Conservation (phyloP, 768 basidiomycete genomes). For the Rhodotorula taiwanensis region DNA sequence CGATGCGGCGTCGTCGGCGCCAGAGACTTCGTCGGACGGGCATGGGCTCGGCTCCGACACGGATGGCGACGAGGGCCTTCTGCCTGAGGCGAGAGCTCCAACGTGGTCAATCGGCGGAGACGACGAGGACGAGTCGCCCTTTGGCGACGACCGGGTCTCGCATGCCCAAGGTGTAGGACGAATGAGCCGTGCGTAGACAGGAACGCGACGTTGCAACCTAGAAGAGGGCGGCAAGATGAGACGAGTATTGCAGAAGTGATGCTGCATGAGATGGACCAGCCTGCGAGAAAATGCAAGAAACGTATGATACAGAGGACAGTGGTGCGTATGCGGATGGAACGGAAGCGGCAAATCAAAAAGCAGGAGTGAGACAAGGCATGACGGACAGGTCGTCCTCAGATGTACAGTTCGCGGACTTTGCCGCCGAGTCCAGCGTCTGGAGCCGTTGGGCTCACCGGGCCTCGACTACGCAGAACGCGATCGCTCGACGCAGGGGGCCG, state of each 20-base stretch:
- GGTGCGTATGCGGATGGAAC: no score
- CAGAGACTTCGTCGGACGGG: no score
- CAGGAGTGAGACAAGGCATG: no score
- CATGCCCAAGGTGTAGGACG: background rate
- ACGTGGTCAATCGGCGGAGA: background rate
- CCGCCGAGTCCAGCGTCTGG: background rate
- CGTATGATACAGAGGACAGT: no score
- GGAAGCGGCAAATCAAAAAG: background rate
- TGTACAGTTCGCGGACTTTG: slow-evolving; percentile 7
- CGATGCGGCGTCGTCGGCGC: no score
- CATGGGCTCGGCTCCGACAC: background rate
- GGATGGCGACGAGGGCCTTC: background rate
- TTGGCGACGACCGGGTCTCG: background rate
- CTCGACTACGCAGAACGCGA: background rate
- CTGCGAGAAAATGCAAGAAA: no score
- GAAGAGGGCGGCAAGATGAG: no score
- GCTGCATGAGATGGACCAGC: no score
- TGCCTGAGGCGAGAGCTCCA: background rate
- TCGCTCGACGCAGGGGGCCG: background rate
- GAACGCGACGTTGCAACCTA: no score
- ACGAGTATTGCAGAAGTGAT: no score
- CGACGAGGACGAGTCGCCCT: background rate
- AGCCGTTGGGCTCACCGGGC: background rate
- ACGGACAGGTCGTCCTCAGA: background rate
- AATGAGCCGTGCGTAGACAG: background rate